phyloP scores from a whole-genome alignment of 2,329 filamentous ascomycete species.

The Ilyonectria robusta region DNA sequence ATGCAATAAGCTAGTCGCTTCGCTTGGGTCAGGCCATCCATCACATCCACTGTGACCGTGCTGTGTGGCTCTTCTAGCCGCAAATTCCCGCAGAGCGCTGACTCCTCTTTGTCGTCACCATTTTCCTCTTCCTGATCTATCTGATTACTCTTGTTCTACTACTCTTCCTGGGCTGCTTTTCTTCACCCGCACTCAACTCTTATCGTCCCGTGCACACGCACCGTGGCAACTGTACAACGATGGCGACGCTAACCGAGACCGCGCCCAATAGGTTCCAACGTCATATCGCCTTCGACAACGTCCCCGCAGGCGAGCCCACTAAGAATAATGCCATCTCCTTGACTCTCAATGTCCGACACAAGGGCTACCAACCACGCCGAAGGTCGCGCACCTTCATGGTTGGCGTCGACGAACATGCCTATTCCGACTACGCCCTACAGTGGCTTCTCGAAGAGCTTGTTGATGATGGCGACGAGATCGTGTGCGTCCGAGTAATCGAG shows the following conservation, averaged over 20 bases:
- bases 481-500: conserved; percentile 90
- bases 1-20: conserved; percentile 38
- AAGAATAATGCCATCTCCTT: conserved; percentile 77
- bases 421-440: conserved; percentile 92
- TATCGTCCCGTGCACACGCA: conserved; percentile 22
- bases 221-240: conserved; percentile 45
- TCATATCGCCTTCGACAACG: conserved; percentile 74
- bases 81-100: conserved; percentile 47
- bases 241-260: conserved; percentile 61
- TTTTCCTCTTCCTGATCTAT: conserved; percentile 4
- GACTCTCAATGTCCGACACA: conserved; percentile 88
- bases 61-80: conserved; percentile 31
- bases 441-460: conserved; percentile 94
- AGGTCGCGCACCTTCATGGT: conserved; percentile 91
- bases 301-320: conserved; percentile 70
- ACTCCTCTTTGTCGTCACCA: conserved; percentile 33
- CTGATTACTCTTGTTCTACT: conserved; percentile 17
- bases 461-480: conserved; percentile 93
- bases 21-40: conserved; percentile 47
- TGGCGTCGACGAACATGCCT: conserved; percentile 90
- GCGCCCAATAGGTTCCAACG: conserved; percentile 67
- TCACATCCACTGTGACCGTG: conserved; percentile 43
- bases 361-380: conserved; percentile 85
- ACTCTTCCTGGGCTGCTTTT: conserved; percentile 20
- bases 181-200: conserved; percentile 26